Base-by-base conservation (phyloP, 352 stramenopile genomes). In the Thalassiosira hispida region DNA sequence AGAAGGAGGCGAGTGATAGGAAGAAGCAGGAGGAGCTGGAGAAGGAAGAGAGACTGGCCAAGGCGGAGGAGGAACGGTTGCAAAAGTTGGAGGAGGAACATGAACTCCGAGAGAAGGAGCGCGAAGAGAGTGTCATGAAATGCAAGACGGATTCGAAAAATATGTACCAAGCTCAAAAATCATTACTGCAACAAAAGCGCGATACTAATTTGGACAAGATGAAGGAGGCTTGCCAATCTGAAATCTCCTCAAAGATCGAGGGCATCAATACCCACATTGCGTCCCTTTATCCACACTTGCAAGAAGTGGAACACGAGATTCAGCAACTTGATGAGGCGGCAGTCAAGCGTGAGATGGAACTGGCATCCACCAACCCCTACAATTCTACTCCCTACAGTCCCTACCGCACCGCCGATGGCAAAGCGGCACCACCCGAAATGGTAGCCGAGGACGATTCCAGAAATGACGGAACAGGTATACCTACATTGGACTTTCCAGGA, bases 1-100 rank as follows among this genome's bases (percentile, higher is more conserved):
- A 85, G 75, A 84, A 87, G 46, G 85, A 91, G 56, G 76, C 85
- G 29, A 75, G 60, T 25, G 82, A 77, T 68, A 81, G 60, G 65
- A 33, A 73, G n/a, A 71, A 74, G 38, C 77, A 84, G 80, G 85
- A 87, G 46, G 85, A 90, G 55, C 71, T 82, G 22, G 77, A 68
- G 22, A 55, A 82, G 51, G 60, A 76, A n/a, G 44, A 65, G 16
- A 53, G 63, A 18, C 38, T 67, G 14, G 44, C 18, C 12, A 53
- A 47, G 33, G 76, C 80, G 31, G 64, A 80, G 35, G 67, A 77
- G 53, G 46, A 35, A 27, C 35, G 47, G 51, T 38, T 29, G 20
- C 18, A 42, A 42, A 33, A 47, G 22, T 35, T 76, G 11, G 44
- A 71, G 12, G 23, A 68, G 16, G 59, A 67, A 11, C 29, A 67